A percentile compares a stretch with the other conserved stretches of the same genome.
phyloP scores from a whole-genome alignment of 495 filamentous ascomycete genomes.

The Aspergillus ellipticus region DNA sequence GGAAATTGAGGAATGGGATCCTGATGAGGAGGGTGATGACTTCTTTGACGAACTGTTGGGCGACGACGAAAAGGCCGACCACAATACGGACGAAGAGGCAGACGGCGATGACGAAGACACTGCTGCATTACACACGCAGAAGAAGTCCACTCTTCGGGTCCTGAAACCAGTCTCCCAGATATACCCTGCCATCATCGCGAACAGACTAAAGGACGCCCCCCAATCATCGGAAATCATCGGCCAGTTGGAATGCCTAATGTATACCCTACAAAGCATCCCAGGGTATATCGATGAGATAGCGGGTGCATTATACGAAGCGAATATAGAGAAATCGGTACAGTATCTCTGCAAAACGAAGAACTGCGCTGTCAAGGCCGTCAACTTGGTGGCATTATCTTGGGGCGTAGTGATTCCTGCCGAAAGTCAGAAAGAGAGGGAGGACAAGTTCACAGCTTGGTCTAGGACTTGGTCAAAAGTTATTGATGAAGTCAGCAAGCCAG shows the following conservation, averaged over 20 bases:
- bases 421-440: constrained; percentile 23
- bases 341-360: constrained; percentile 27
- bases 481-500: constrained; percentile 37
- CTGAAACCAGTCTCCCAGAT: constrained; percentile 42
- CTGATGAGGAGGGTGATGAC: constrained; percentile 57
- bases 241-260: constrained; percentile 30
- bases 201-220: constrained; percentile 33
- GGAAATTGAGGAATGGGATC: constrained; percentile 82
- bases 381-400: constrained; percentile 28
- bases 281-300: constrained; percentile 47
- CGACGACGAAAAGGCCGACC: constrained; percentile 38
- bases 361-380: constrained; percentile 29
- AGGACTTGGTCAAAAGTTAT: constrained; percentile 48
- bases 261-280: constrained; percentile 34
- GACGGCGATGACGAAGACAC: constrained; percentile 23
- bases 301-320: constrained; percentile 45
- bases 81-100: constrained; percentile 30
- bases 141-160: constrained; percentile 35
- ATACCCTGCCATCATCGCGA: constrained; percentile 35
- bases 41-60: constrained; percentile 44
- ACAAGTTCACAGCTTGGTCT: constrained; percentile 48
- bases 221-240: constrained; percentile 12
- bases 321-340: constrained; percentile 24
- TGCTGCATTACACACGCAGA: constrained; percentile 33
- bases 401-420: constrained; percentile 1